A percentile compares a stretch with the other conserved stretches of the same genome.
These are phyloP conservation scores for Boehmeria nivea DNA, from an alignment of 306 rosid species.

Conservation along the genomic window DNA sequence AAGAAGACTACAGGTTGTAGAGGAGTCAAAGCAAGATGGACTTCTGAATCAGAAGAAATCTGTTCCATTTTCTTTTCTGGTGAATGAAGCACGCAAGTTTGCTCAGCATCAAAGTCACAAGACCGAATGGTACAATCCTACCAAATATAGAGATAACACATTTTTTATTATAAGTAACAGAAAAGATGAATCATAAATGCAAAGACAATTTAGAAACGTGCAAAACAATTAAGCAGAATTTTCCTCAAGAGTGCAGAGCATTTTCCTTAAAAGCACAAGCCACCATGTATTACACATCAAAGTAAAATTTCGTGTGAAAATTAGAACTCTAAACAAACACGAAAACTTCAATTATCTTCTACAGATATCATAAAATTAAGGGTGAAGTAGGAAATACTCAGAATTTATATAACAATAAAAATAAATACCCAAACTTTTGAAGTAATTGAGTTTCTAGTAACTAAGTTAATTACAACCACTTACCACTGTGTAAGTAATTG, in stretches of 20 bases:
- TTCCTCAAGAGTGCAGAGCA: neutral
- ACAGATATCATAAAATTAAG: neutral
- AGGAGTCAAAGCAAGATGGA: constrained; percentile 94
- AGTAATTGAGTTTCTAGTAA: no score
- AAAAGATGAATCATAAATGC: constrained; percentile 10
- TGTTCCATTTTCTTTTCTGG: constrained; percentile 86
- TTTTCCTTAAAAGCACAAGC: neutral
- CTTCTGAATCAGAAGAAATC: constrained; percentile 76
- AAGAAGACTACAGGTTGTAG: constrained; percentile 84
- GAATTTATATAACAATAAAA: no score
- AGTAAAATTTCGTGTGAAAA: neutral
- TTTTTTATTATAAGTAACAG: constrained; percentile 14
- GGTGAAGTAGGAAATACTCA: no score
- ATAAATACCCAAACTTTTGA: no score
- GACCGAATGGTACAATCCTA: constrained; percentile 96
- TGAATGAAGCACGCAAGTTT: constrained; percentile 91
- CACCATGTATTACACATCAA: neutral
- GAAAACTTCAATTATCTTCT: no score
- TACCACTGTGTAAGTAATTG: no score
- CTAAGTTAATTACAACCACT: no score
- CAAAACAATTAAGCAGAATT: neutral
- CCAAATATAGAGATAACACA: constrained; percentile 20
- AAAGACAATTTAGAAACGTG: constrained; percentile 7
- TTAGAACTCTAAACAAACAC: neutral
- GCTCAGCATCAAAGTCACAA: constrained; percentile 97